A percentile compares a stretch with the other conserved stretches of the same genome.
These are phyloP conservation scores for Blakeslea trispora DNA, from an alignment of 371 early-diverging fungal species.

Conservation along the genomic window DNA sequence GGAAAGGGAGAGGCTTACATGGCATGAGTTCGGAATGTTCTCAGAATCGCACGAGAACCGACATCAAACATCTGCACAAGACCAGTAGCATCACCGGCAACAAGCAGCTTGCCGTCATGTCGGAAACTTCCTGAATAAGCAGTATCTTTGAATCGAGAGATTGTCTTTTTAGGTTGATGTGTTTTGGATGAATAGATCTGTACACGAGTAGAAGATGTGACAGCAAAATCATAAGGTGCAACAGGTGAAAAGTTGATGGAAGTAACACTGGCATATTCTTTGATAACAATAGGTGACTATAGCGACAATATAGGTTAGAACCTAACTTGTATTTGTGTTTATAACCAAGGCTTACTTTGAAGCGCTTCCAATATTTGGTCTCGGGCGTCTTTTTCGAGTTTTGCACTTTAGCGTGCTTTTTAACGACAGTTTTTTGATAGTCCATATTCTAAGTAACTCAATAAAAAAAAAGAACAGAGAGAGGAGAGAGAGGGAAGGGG, in stretches of 20 bases:
- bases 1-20: conserved; percentile 54
- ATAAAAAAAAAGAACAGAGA: not conserved
- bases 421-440: conserved; percentile 61
- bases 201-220: conserved; percentile 87
- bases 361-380: conserved; percentile 79
- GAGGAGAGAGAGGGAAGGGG: too few relatives aligned
- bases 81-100: conserved; percentile 92
- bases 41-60: conserved; percentile 81
- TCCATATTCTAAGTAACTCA: conserved; percentile 29
- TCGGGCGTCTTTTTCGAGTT: conserved; percentile 63
- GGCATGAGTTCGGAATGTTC: conserved; percentile 83
- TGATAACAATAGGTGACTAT: conserved; percentile 80
- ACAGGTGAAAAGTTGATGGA: conserved; percentile 83
- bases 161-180: conserved; percentile 78
- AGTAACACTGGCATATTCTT: conserved; percentile 86
- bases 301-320: not conserved
- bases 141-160: conserved; percentile 88
- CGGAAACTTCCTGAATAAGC: conserved; percentile 83
- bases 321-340: not conserved
- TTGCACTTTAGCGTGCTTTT: conserved; percentile 56
- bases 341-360: conserved; percentile 61
- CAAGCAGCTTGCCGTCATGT: conserved; percentile 87
- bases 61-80: conserved; percentile 83
- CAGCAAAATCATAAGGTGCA: conserved; percentile 88
- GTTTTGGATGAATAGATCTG: conserved; percentile 88